phyloP scores from a whole-genome alignment of 371 early-diverging fungal species.

The Capillidium heterosporum region DNA sequence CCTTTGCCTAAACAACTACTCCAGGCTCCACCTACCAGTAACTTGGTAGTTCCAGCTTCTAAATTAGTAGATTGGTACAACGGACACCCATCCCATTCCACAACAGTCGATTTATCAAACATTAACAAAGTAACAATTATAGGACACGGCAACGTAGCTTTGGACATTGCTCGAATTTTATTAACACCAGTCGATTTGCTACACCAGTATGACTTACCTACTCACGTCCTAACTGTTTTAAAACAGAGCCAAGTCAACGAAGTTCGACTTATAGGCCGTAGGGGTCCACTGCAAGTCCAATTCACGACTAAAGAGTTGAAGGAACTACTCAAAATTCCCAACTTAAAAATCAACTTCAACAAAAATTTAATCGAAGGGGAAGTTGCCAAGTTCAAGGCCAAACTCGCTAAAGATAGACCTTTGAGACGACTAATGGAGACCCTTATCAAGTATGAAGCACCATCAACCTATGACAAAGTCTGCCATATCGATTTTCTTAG shows the following conservation, averaged over 20 bases:
- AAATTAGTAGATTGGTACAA: constrained; percentile 93
- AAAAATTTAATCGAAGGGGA: constrained; percentile 20
- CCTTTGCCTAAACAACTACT: constrained; percentile 46
- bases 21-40: constrained; percentile 31
- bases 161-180: constrained; percentile 85
- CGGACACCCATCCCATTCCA: constrained; percentile 47
- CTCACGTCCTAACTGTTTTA: constrained; percentile 50
- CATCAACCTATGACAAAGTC: constrained; percentile 20
- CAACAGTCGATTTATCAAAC: constrained; percentile 31
- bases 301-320: constrained; percentile 90
- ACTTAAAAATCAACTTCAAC: constrained; percentile 38
- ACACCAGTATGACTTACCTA: constrained; percentile 72
- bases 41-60: constrained; percentile 58
- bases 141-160: constrained; percentile 93
- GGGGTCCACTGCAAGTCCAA: constrained; percentile 83
- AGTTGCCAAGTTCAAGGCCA: constrained; percentile 12
- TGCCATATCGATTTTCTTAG: constrained; percentile 58
- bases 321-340: constrained; percentile 70
- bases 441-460: constrained; percentile 14
- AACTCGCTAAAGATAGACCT: constrained; percentile 34
- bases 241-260: constrained; percentile 44
- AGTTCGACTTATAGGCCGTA: constrained; percentile 75
- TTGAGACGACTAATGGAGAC: constrained; percentile 54
- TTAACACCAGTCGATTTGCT: constrained; percentile 55
- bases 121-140: constrained; percentile 53